phyloP scores from a whole-genome alignment of 2,329 filamentous ascomycete genomes.

The Sphaerulina musiva region DNA sequence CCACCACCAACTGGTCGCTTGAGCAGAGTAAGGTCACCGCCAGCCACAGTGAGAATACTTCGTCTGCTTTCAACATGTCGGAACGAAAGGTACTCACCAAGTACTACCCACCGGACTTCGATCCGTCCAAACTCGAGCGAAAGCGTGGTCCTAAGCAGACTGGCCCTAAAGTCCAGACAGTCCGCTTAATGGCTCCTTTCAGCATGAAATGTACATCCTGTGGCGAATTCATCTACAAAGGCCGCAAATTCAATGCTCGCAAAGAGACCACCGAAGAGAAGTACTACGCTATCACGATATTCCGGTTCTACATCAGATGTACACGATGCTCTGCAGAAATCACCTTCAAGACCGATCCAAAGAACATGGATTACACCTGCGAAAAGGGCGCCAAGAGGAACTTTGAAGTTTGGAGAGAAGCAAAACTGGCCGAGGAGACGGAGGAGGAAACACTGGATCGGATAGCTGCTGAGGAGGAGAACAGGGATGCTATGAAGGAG shows the following conservation, averaged over 20 bases:
- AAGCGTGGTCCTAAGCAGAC: constrained; percentile 62
- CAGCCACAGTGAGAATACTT: not conserved
- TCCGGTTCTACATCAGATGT: constrained; percentile 76
- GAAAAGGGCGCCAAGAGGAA: constrained; percentile 83
- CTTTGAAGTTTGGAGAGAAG: constrained; percentile 81
- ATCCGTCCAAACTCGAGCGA: constrained; percentile 67
- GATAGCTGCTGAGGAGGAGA: constrained; percentile 69
- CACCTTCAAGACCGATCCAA: constrained; percentile 89
- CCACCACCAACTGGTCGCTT: too few relatives aligned
- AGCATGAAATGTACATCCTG: constrained; percentile 65
- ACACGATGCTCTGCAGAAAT: constrained; percentile 82
- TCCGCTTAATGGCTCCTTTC: constrained; percentile 86
- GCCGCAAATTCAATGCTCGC: constrained; percentile 88
- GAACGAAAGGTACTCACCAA: constrained; percentile 73
- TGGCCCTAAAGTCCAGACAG: constrained; percentile 75
- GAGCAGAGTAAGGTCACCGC: too few relatives aligned
- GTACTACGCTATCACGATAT: constrained; percentile 83
- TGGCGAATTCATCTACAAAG: constrained; percentile 83
- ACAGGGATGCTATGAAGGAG: constrained; percentile 89
- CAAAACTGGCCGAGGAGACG: constrained; percentile 64
- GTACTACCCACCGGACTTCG: constrained; percentile 73
- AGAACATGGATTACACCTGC: constrained; percentile 82
- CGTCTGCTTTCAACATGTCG: constrained; percentile 54
- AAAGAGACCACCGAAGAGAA: constrained; percentile 90
- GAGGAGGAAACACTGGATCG: constrained; percentile 82